These are phyloP conservation scores for Eucalyptus viminalis DNA, from an alignment of 345 rosid species.

Conservation along the genomic window DNA sequence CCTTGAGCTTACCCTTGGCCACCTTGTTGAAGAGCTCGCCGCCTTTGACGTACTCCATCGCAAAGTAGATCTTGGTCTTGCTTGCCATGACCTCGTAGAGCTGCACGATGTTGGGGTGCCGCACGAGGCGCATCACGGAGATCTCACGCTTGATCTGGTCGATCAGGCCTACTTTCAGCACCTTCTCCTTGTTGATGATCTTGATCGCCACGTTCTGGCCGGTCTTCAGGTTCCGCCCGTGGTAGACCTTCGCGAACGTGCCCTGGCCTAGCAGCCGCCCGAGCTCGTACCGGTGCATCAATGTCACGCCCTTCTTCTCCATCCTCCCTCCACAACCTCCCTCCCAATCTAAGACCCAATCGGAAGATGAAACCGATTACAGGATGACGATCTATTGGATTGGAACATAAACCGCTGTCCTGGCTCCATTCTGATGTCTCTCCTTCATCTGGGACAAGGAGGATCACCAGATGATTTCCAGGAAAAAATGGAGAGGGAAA, in stretches of 20 bases:
- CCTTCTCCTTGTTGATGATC: constrained; percentile 60
- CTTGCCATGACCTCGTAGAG: constrained; percentile 91
- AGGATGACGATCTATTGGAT: not conserved
- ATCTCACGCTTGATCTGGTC: constrained; percentile 87
- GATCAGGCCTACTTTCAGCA: constrained; percentile 41
- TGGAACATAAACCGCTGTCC: not conserved
- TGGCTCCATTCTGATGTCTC: not conserved
- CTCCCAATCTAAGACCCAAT: not conserved
- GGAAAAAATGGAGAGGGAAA: not conserved
- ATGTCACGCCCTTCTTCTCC: constrained; percentile 45
- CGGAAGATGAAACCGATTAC: not conserved
- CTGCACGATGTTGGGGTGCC: constrained; percentile 63
- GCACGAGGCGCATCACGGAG: constrained; percentile 70
- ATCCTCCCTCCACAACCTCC: not conserved
- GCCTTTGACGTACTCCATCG: constrained; percentile 62
- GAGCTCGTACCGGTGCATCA: constrained; percentile 65
- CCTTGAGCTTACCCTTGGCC: constrained; percentile 63
- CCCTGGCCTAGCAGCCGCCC: constrained; percentile 80
- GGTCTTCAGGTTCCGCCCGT: constrained; percentile 39
- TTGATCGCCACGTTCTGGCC: constrained; percentile 70
- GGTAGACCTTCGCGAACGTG: constrained; percentile 83
- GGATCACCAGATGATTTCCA: not conserved
- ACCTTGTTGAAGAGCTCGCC: constrained; percentile 80
- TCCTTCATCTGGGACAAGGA: not conserved
- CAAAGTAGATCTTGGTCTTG: constrained; percentile 69